These are phyloP conservation scores for Fusarium fujikuroi DNA, from an alignment of 2,329 filamentous ascomycete species.

Conservation along the genomic window DNA sequence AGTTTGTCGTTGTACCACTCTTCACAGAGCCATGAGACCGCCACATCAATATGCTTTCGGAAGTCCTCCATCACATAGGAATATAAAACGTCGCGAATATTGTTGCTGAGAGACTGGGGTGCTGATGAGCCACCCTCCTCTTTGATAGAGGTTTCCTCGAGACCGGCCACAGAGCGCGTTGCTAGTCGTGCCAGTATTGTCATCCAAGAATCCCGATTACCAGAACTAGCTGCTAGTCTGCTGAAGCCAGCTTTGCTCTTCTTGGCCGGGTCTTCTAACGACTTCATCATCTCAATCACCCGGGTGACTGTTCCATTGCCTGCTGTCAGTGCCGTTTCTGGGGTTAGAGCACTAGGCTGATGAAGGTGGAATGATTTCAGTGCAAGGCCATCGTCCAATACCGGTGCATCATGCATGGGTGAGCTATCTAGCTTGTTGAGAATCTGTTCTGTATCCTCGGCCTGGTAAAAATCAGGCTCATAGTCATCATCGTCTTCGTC, in stretches of 20 bases:
- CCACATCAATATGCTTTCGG: conserved; percentile 86
- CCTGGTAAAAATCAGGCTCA: conserved; percentile 84
- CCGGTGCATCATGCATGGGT: conserved; percentile 59
- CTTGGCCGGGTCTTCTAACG: conserved; percentile 74
- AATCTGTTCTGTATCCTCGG: conserved; percentile 81
- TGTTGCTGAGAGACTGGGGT: conserved; percentile 66
- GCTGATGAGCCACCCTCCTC: conserved; percentile 59
- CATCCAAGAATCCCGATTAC: conserved; percentile 90
- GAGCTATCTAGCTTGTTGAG: conserved; percentile 79
- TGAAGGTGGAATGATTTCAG: conserved; percentile 84
- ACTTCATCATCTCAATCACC: conserved; percentile 81
- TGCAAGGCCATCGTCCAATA: conserved; percentile 60
- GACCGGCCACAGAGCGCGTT: conserved; percentile 77
- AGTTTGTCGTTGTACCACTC: conserved; percentile 94
- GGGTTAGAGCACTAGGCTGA: conserved; percentile 76
- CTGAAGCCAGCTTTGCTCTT: conserved; percentile 80
- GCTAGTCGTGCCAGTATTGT: conserved; percentile 87
- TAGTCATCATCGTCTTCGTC: conserved; percentile 89
- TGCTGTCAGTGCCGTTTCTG: conserved; percentile 76
- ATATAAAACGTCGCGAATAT: conserved; percentile 83
- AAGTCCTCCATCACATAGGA: conserved; percentile 93
- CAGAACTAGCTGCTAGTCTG: conserved; percentile 83
- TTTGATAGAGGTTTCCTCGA: conserved; percentile 71
- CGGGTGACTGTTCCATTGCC: conserved; percentile 79
- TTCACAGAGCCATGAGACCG: conserved; percentile 93